Conservation (phyloP, 768 basidiomycete genomes). For the Suillus clintonianus region DNA sequence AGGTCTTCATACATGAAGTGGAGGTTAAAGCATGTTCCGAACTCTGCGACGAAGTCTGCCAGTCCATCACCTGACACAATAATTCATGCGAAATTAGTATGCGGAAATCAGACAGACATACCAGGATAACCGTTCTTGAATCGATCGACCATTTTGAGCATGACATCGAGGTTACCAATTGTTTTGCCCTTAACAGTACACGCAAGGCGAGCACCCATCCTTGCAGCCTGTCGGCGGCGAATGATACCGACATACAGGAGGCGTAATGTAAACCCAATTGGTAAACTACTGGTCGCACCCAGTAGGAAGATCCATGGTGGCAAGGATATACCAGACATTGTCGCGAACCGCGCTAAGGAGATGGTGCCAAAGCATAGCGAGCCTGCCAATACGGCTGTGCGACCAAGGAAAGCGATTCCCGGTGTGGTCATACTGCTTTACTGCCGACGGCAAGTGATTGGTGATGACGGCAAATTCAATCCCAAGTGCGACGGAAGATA, state of each 20-base stretch:
- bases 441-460: background rate
- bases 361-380: constrained; percentile 4
- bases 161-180: constrained; percentile 48
- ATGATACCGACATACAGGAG: constrained; percentile 30
- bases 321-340: constrained; percentile 21
- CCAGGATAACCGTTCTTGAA: constrained; percentile 52
- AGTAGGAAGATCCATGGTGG: constrained; percentile 42
- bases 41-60: constrained; percentile 29
- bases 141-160: constrained; percentile 35
- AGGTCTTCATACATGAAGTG: constrained; percentile 46
- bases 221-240: constrained; percentile 39
- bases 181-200: constrained; percentile 38
- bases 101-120: constrained; percentile 20
- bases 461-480: background rate
- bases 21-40: constrained; percentile 49
- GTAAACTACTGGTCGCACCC: constrained; percentile 34
- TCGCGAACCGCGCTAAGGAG: constrained; percentile 8
- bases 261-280: constrained; percentile 31
- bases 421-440: constrained; percentile 15
- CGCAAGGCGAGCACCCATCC: constrained; percentile 47
- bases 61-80: constrained; percentile 44
- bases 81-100: background rate
- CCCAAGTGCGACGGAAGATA: background rate
- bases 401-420: constrained; percentile 14
- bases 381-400: background rate